Base-by-base conservation (phyloP, 1,284 basidiomycete species). In the Microbotryomycetes sp. region DNA sequence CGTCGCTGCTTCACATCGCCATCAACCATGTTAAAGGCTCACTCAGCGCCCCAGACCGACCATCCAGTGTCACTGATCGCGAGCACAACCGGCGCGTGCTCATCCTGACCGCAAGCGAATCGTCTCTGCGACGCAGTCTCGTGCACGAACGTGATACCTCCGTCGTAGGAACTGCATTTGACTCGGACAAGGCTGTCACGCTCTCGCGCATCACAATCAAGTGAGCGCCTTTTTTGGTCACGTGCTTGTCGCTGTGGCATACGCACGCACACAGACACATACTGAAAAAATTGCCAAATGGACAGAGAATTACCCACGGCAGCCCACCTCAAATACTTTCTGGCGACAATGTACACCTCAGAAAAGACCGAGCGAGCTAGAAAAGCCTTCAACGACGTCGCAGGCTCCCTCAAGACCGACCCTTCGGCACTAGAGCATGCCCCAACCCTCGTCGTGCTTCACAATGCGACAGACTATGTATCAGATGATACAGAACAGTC, bases 251-350 rank as follows among this genome's bases (percentile, higher is more conserved):
- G 35, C 11, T 41, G 9, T 41, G 35, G 35, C 35, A 41, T 18
- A 18, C 11, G 18, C 35, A 41, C 35, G 9, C 18, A 18, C 35
- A 41, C 9, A 41, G 35, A 9, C 18, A n/a, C n/a, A n/a, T n/a
- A n/a, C n/a, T n/a, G n/a, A n/a, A n/a, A n/a, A 4, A 31, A 4
- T 16, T 15, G 23, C 6, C 16, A 41, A 6, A 21, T 18, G 41
- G 18, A 4, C 56, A 68, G 66, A 30, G 26, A 59, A 24, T 45
- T 65, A 1, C 64, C 66, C n/a, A 45, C 61, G 6, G 49, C 59
- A 3, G 54, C 64, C 3, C 64, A 65, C 5, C 30, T 68, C n/a
- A 51, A 15, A 45, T 68, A 65, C 47, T 68, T 68, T 45, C 64
- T 65, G 54, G 24, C 61, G 21, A 59, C 63, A 3, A 24, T 16